phyloP scores from a whole-genome alignment of 164 flowering plant species.

The Liriodendron chinense region DNA sequence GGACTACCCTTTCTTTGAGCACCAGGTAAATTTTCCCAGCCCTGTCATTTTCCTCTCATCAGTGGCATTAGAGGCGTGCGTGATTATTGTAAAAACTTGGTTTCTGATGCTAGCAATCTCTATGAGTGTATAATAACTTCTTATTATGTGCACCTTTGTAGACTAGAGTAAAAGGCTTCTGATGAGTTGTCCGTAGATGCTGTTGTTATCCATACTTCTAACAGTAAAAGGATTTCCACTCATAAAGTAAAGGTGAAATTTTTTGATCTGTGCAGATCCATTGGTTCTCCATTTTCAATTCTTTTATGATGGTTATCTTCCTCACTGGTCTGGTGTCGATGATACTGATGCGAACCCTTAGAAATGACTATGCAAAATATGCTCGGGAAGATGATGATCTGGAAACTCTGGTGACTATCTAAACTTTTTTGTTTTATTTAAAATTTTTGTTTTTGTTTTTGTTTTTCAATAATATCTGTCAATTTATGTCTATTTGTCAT shows the following conservation, averaged over 20 bases:
- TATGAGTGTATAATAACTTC: neutral
- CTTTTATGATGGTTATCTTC: conserved; percentile 99
- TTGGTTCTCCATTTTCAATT: conserved; percentile 98
- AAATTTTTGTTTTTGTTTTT: neutral
- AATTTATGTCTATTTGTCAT: neutral
- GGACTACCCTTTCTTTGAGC: conserved; percentile 99
- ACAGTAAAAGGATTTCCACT: no score
- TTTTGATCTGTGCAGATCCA: conserved; percentile 56
- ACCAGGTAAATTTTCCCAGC: conserved; percentile 54
- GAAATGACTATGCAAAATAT: conserved; percentile 99
- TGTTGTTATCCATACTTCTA: no score
- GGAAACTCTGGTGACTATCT: conserved; percentile 72
- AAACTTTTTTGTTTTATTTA: neutral
- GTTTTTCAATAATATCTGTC: neutral
- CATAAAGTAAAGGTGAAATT: neutral
- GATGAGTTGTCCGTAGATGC: no score
- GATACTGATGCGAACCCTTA: conserved; percentile 96
- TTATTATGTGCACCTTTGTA: neutral
- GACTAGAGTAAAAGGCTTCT: neutral
- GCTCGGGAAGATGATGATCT: conserved; percentile 99
- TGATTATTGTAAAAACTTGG: neutral
- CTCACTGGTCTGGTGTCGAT: conserved; percentile 98
- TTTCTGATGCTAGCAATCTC: neutral
- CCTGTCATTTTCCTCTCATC: neutral
- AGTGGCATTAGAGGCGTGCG: neutral